Conservation (phyloP, 306 rosid species). For the Arachis hypogaea region DNA sequence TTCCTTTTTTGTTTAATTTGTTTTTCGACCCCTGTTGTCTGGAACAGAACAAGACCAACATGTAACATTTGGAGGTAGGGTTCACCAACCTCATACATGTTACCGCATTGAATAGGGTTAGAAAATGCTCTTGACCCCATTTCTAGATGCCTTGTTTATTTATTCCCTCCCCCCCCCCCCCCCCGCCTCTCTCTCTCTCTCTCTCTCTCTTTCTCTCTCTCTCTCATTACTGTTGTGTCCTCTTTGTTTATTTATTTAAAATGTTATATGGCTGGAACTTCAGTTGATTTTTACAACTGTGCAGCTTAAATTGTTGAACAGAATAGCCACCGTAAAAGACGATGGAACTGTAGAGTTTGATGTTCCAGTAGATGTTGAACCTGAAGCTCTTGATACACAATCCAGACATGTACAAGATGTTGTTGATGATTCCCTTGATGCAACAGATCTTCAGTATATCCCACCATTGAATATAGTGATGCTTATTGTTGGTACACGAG, state of each 20-base stretch:
- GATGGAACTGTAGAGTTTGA: slow-evolving; percentile 96
- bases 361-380: slow-evolving; percentile 75
- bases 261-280: slow-evolving; percentile 32
- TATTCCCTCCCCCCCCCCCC: background rate
- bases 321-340: slow-evolving; percentile 90
- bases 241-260: slow-evolving; percentile 19
- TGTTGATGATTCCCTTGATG: slow-evolving; percentile 64
- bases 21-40: background rate
- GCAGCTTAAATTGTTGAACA: slow-evolving; percentile 86
- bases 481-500: slow-evolving; percentile 98
- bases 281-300: slow-evolving; percentile 40
- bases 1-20: too few relatives aligned
- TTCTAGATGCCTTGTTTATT: slow-evolving; percentile 12
- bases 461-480: slow-evolving; percentile 85
- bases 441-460: slow-evolving; percentile 62
- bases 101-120: slow-evolving; percentile 1
- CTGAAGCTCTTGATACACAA: slow-evolving; percentile 51
- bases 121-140: slow-evolving; percentile 15
- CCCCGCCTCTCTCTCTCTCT: too few relatives aligned
- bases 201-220: too few relatives aligned
- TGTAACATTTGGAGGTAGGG: background rate
- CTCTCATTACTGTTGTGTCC: background rate
- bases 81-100: background rate
- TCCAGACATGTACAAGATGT: slow-evolving; percentile 43
- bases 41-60: background rate